These are phyloP conservation scores for Phyllosticta citrichinensis DNA, from an alignment of 2,329 filamentous ascomycete species.

Conservation along the genomic window DNA sequence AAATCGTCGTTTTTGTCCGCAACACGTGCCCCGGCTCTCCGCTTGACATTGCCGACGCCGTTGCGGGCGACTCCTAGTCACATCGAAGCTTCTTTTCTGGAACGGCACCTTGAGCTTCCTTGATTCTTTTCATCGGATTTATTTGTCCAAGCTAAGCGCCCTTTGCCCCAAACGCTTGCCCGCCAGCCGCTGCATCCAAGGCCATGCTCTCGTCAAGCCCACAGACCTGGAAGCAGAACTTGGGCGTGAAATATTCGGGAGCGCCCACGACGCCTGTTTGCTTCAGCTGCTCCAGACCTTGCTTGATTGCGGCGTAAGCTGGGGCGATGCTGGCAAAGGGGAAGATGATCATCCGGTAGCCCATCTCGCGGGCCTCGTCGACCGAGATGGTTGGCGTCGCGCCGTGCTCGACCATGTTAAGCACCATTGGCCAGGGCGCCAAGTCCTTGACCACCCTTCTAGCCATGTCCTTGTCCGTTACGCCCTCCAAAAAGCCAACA, in stretches of 20 bases:
- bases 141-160: not conserved
- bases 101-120: not conserved
- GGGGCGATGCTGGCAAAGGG: constrained; percentile 42
- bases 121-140: not conserved
- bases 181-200: constrained; percentile 40
- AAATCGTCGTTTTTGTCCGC: not conserved
- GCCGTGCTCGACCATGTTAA: constrained; percentile 39
- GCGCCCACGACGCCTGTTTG: constrained; percentile 34
- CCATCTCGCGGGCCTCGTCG: constrained; percentile 44
- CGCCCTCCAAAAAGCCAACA: constrained; percentile 33
- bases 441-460: constrained; percentile 26
- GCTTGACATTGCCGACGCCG: not conserved
- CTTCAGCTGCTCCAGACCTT: constrained; percentile 29
- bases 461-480: constrained; percentile 30
- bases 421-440: constrained; percentile 29
- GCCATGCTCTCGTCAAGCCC: constrained; percentile 42
- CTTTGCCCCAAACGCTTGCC: constrained; percentile 19
- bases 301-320: constrained; percentile 35
- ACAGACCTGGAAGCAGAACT: constrained; percentile 42
- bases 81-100: not conserved
- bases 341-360: constrained; percentile 51
- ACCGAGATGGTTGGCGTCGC: constrained; percentile 45
- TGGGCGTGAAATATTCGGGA: constrained; percentile 31
- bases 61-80: not conserved
- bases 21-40: not conserved